A percentile compares a stretch with the other conserved stretches of the same genome.
phyloP scores from a whole-genome alignment of 306 rosid species.

The Trichosanthes cucumerina region DNA sequence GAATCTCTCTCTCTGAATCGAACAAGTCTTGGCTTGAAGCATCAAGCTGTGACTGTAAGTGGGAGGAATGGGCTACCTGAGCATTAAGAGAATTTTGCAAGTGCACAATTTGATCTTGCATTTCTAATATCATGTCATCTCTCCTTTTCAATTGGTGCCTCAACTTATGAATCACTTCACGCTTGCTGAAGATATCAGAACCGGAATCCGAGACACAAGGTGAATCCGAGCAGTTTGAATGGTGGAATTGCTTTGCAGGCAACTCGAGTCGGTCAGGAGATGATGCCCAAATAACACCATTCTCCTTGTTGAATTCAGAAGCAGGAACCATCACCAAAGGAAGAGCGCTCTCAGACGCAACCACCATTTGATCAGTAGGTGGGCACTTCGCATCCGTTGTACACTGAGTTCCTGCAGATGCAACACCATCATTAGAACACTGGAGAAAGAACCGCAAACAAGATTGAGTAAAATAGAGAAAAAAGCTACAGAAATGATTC shows the following conservation, averaged over 20 bases:
- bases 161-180: constrained; percentile 87
- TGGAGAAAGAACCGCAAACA: background rate
- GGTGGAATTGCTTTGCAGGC: constrained; percentile 68
- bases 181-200: constrained; percentile 79
- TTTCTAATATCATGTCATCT: constrained; percentile 89
- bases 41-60: constrained; percentile 74
- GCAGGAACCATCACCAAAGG: constrained; percentile 76
- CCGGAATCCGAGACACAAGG: constrained; percentile 96
- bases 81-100: constrained; percentile 62
- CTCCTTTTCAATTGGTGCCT: constrained; percentile 90
- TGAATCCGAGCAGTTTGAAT: constrained; percentile 87
- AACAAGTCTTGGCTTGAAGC: constrained; percentile 63
- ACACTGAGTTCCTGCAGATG: constrained; percentile 41
- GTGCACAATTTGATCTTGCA: constrained; percentile 91
- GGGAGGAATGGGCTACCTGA: constrained; percentile 58
- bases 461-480: background rate
- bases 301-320: constrained; percentile 65
- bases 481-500: background rate
- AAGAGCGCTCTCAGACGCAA: constrained; percentile 49
- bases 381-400: constrained; percentile 47
- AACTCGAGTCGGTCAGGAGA: constrained; percentile 85
- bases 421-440: background rate
- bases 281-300: constrained; percentile 68
- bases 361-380: constrained; percentile 42
- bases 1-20: constrained; percentile 77